phyloP scores from a whole-genome alignment of 2,329 filamentous ascomycete genomes.

The Penicillium paneum region DNA sequence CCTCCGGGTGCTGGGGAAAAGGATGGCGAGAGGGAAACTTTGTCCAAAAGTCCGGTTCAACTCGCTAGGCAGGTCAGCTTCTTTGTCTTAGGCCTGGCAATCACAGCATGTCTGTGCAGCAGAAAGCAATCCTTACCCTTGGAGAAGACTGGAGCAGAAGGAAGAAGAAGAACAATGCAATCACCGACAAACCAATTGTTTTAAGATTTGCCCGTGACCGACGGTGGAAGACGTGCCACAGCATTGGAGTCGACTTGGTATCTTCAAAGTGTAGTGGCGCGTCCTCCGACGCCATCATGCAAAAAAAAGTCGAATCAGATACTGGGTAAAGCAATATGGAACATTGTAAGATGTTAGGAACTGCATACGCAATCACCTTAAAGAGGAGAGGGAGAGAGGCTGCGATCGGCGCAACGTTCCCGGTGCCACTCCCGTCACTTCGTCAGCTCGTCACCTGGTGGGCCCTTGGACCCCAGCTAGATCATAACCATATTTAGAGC shows the following conservation, averaged over 20 bases:
- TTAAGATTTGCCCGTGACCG: slow-evolving; percentile 29
- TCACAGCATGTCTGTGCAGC: background rate
- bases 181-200: slow-evolving; percentile 19
- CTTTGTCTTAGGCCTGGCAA: background rate
- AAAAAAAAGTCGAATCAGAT: slow-evolving; percentile 1
- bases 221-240: slow-evolving; percentile 27
- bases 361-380: slow-evolving; percentile 15
- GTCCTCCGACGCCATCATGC: slow-evolving; percentile 28
- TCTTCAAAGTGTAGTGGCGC: slow-evolving; percentile 25
- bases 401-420: slow-evolving; percentile 12
- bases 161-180: slow-evolving; percentile 27
- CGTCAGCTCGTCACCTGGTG: slow-evolving; percentile 1
- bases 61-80: slow-evolving; percentile 19
- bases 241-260: slow-evolving; percentile 23
- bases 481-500: background rate
- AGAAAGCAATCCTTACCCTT: slow-evolving; percentile 17
- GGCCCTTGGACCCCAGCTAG: background rate
- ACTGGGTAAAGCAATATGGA: background rate
- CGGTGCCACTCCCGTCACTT: background rate
- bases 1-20: slow-evolving; percentile 30
- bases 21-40: slow-evolving; percentile 34
- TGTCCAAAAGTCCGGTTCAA: slow-evolving; percentile 31
- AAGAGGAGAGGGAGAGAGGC: slow-evolving; percentile 9
- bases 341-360: slow-evolving; percentile 1
- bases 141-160: slow-evolving; percentile 20